A percentile compares a stretch with the other conserved stretches of the same genome.
These are phyloP conservation scores for Cladosporium cucumerinum DNA, from an alignment of 2,329 filamentous ascomycete species.

Conservation along the genomic window DNA sequence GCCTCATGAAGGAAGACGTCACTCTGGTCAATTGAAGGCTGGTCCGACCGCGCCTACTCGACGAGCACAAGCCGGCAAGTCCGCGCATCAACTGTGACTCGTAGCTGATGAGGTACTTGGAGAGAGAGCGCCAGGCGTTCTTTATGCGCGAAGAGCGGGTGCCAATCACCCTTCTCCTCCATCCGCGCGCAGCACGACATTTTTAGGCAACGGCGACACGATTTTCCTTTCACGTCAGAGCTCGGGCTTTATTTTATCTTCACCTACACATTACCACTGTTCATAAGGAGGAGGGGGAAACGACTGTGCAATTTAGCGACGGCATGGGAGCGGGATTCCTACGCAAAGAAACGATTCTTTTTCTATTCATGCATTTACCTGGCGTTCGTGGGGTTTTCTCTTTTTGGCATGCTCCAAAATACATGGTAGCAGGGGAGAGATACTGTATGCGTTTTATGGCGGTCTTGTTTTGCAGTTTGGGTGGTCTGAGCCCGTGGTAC, in stretches of 20 bases:
- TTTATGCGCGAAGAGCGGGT: background rate
- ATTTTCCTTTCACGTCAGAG: background rate
- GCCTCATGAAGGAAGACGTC: background rate
- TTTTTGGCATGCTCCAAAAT: background rate
- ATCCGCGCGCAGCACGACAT: background rate
- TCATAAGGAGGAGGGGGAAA: background rate
- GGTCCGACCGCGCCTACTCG: background rate
- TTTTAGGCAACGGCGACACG: background rate
- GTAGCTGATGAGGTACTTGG: too few relatives aligned
- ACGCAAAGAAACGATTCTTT: background rate
- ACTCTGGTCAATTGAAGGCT: background rate
- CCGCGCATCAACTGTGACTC: background rate
- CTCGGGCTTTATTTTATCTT: background rate
- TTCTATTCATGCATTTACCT: background rate
- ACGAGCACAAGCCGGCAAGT: background rate
- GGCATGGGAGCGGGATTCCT: background rate
- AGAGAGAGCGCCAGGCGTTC: background rate
- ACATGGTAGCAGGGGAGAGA: background rate
- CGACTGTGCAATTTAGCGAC: background rate
- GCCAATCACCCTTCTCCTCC: background rate
- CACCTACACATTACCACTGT: background rate
- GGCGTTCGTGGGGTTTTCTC: background rate
- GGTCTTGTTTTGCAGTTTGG: background rate
- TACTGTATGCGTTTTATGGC: background rate
- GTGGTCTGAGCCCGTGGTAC: background rate